Conservation (phyloP, 2,329 filamentous ascomycete species). For the Periconia sp. region DNA sequence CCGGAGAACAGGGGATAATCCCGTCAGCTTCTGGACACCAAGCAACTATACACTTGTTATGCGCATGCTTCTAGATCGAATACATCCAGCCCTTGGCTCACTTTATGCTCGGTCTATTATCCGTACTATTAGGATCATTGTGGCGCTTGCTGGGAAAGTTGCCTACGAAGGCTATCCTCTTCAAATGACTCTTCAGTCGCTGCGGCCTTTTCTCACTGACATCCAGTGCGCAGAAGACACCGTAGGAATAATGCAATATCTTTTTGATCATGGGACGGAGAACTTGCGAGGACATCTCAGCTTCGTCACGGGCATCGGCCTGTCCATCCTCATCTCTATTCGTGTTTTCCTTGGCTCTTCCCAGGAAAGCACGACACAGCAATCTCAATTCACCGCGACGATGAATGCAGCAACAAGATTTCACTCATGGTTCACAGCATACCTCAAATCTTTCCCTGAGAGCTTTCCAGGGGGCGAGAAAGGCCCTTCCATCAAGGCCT, state of each 20-base stretch:
- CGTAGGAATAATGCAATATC: conserved; percentile 83
- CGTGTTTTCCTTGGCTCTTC: conserved; percentile 75
- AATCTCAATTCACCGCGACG: conserved; percentile 79
- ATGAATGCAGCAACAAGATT: conserved; percentile 78
- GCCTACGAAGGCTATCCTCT: conserved; percentile 82
- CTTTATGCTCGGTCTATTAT: conserved; percentile 86
- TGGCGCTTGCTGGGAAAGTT: conserved; percentile 75
- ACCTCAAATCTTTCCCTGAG: conserved; percentile 62
- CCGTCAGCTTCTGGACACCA: conserved; percentile 74
- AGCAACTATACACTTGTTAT: conserved; percentile 75
- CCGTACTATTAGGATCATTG: conserved; percentile 80
- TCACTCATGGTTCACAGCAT: conserved; percentile 76
- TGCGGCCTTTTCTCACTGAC: conserved; percentile 80
- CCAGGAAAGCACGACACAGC: conserved; percentile 81
- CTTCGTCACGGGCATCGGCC: conserved; percentile 79
- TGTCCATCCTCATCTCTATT: conserved; percentile 81
- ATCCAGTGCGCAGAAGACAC: conserved; percentile 89
- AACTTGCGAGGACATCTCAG: conserved; percentile 71
- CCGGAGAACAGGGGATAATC: conserved; percentile 67
- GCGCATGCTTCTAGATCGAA: conserved; percentile 78
- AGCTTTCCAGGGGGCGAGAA: conserved; percentile 23
- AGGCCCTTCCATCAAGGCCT: conserved; percentile 56
- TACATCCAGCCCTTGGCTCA: conserved; percentile 83
- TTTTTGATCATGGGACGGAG: conserved; percentile 70
- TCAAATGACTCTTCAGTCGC: conserved; percentile 85